Percentiles rank a stretch among this genome's conserved stretches.
Evolutionary conservation across 1,139 yeast genomes (phyloP).

Genomic region (Sugiyamaella neomexicana): DNA sequence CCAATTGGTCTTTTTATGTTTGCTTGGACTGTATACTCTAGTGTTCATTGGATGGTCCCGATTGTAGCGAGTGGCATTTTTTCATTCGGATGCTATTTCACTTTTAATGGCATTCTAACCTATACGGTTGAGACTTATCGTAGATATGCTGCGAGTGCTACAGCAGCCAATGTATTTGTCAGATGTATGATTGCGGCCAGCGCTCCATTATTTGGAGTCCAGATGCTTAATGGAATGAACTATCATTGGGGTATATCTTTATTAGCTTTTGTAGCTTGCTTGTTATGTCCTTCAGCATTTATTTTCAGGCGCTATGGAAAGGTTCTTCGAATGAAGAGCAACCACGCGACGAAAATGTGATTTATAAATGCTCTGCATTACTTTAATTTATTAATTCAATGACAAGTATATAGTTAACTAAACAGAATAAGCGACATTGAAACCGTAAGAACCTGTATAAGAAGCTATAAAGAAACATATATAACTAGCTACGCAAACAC

Average conservation of each 20-base stretch:
- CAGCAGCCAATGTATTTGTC: constrained; percentile 68
- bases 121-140: constrained; percentile 59
- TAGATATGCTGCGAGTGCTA: constrained; percentile 62
- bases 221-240: constrained; percentile 53
- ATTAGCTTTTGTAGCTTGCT: constrained; percentile 41
- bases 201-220: constrained; percentile 66
- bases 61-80: constrained; percentile 60
- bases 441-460: background rate
- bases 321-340: constrained; percentile 22
- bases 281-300: constrained; percentile 29
- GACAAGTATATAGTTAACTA: background rate
- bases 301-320: constrained; percentile 39
- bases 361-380: background rate
- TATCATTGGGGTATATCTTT: constrained; percentile 60
- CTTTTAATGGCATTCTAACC: constrained; percentile 50
- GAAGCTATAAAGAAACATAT: background rate
- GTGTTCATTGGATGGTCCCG: constrained; percentile 81
- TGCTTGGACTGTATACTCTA: constrained; percentile 68
- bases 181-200: constrained; percentile 65
- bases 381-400: background rate
- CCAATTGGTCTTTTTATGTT: constrained; percentile 67
- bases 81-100: constrained; percentile 56
- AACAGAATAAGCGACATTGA: background rate
- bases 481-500: too few species aligned
- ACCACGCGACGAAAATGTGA: constrained; percentile 17